Conservation (phyloP, 805 yeast genomes). For the Starmerella vaccinii region DNA sequence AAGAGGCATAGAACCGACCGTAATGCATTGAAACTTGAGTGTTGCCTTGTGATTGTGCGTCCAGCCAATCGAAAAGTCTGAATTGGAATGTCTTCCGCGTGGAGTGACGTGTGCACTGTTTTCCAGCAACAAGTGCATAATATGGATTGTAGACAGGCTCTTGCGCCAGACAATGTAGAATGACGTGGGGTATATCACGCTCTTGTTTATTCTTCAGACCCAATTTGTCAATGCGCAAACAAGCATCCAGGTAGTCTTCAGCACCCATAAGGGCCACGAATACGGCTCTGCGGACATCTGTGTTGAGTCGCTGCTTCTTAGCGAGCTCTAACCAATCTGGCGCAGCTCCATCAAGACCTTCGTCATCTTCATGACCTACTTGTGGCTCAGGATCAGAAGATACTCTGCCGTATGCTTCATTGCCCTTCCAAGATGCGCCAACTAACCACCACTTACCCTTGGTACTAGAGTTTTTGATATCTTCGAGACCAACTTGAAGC, state of each 20-base stretch:
- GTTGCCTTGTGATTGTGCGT: slow-evolving; percentile 43
- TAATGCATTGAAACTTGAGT: slow-evolving; percentile 51
- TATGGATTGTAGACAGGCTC: slow-evolving; percentile 84
- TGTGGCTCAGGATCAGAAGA: slow-evolving; percentile 35
- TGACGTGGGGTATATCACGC: slow-evolving; percentile 74
- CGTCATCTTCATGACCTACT: slow-evolving; percentile 51
- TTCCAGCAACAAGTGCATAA: slow-evolving; percentile 68
- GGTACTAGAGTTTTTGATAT: slow-evolving; percentile 62
- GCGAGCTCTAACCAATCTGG: slow-evolving; percentile 90
- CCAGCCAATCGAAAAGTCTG: slow-evolving; percentile 74
- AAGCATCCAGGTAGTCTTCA: slow-evolving; percentile 80
- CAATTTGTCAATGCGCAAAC: slow-evolving; percentile 68
- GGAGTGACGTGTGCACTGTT: slow-evolving; percentile 60
- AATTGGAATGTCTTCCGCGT: slow-evolving; percentile 80
- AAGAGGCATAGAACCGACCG: slow-evolving; percentile 70
- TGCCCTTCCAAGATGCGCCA: slow-evolving; percentile 95
- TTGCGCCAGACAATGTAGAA: slow-evolving; percentile 74
- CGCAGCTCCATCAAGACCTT: slow-evolving; percentile 34
- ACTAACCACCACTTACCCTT: slow-evolving; percentile 99
- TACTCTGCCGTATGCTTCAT: slow-evolving; percentile 24
- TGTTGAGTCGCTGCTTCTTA: slow-evolving; percentile 79
- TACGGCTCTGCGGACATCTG: slow-evolving; percentile 87
- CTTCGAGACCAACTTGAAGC: slow-evolving; percentile 70
- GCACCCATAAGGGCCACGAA: slow-evolving; percentile 94
- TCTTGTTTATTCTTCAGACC: slow-evolving; percentile 69